Conservation (phyloP, 148 eudicot genomes). For the Polygonum maritimum region DNA sequence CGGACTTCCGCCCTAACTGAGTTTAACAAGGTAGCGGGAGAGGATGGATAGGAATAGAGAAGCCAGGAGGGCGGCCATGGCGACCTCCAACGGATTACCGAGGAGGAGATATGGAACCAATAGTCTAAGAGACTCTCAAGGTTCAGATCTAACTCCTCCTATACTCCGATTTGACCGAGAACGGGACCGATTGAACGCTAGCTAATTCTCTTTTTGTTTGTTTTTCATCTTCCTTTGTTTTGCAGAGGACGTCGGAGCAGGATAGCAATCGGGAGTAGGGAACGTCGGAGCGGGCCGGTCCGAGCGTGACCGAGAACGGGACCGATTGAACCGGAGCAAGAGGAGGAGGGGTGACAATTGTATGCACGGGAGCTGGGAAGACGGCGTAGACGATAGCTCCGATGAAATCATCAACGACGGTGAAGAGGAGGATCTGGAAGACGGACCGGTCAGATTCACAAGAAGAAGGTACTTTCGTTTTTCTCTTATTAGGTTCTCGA, state of each 20-base stretch:
- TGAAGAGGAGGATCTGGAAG: conserved; percentile 55
- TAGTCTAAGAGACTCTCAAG: conserved; percentile 65
- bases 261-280: conserved; percentile 34
- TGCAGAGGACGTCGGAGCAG: conserved; percentile 65
- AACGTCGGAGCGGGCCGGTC: conserved; percentile 34
- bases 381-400: conserved; percentile 53
- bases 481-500: too few species aligned
- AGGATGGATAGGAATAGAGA: conserved; percentile 86
- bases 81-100: conserved; percentile 42
- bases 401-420: conserved; percentile 77
- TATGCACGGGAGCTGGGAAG: conserved; percentile 29
- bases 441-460: conserved; percentile 24
- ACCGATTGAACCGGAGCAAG: conserved; percentile 43
- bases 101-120: conserved; percentile 50
- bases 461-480: too few species aligned
- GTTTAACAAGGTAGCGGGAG: not conserved
- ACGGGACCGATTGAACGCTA: not conserved
- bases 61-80: conserved; percentile 42
- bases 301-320: conserved; percentile 32
- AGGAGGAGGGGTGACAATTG: conserved; percentile 45
- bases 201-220: not conserved
- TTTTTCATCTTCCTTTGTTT: conserved; percentile 15
- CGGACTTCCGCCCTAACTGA: not conserved
- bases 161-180: not conserved
- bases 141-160: conserved; percentile 33